Conservation (phyloP, 2,329 filamentous ascomycete genomes). For the Microsporum ferrugineum region DNA sequence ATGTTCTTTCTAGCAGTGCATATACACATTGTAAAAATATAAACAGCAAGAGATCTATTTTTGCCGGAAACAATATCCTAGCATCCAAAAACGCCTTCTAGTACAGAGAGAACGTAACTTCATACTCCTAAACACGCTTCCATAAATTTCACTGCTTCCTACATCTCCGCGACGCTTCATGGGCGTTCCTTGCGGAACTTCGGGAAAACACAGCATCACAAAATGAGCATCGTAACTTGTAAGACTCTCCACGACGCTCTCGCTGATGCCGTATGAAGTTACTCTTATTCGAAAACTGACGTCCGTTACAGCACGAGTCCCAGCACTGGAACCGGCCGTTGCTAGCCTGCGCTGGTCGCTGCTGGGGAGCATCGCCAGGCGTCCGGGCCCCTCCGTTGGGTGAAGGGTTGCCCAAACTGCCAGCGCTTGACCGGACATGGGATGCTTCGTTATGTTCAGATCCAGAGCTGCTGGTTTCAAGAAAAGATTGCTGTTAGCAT, state of each 20-base stretch:
- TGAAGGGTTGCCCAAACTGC: neutral
- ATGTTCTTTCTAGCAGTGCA: too few species aligned
- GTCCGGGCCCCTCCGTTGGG: neutral
- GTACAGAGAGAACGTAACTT: neutral
- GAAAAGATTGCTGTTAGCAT: neutral
- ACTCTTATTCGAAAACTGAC: conserved; percentile 3
- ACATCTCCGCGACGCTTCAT: neutral
- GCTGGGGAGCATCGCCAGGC: neutral
- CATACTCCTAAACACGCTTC: neutral
- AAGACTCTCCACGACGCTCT: neutral
- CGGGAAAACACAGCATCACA: neutral
- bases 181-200: neutral
- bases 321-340: neutral
- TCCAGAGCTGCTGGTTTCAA: neutral
- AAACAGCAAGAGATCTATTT: neutral
- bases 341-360: neutral
- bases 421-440: neutral
- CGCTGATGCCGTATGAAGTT: conserved; percentile 2
- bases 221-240: conserved; percentile 2
- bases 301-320: conserved; percentile 1
- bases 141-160: neutral
- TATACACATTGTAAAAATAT: neutral
- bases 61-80: neutral
- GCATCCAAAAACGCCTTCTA: neutral
- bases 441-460: neutral